Conservation (phyloP, 352 stramenopile species). For the Discostella stelligera region DNA sequence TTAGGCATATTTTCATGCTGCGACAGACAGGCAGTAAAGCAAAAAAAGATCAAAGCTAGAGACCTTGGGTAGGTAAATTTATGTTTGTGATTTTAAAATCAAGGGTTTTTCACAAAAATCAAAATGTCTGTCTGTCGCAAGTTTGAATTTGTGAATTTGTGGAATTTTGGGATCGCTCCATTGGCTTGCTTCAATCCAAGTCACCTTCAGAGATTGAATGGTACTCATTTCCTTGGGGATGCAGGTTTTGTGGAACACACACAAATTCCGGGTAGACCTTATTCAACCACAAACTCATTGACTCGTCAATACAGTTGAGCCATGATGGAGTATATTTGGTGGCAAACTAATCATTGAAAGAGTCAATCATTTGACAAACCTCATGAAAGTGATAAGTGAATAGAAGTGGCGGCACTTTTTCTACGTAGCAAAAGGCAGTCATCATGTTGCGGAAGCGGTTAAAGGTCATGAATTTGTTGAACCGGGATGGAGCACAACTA, state of each 20-base stretch:
- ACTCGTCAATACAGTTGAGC: conserved; percentile 46
- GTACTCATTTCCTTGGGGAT: conserved; percentile 48
- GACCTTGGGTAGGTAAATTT: no score
- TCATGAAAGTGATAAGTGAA: conserved; percentile 32
- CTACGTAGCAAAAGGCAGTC: conserved; percentile 14
- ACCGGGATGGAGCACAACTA: conserved; percentile 24
- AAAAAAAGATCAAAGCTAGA: no score
- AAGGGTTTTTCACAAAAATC: no score
- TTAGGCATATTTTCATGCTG: no score
- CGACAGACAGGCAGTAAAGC: no score
- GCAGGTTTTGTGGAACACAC: conserved; percentile 33
- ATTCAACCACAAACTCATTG: conserved; percentile 34
- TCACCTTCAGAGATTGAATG: conserved; percentile 39
- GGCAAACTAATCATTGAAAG: conserved; percentile 30
- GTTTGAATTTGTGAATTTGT: no score
- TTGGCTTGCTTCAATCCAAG: conserved; percentile 19
- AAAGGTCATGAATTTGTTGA: conserved; percentile 32
- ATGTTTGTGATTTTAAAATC: no score
- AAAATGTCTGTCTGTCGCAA: no score
- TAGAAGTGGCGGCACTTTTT: conserved; percentile 14
- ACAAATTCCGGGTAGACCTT: conserved; percentile 44
- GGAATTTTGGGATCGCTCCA: no score
- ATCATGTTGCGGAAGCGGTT: conserved; percentile 31
- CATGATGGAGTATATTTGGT: conserved; percentile 35
- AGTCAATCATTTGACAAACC: conserved; percentile 32